Conservation (phyloP, 2,329 filamentous ascomycete species). For the Botryotinia convoluta region DNA sequence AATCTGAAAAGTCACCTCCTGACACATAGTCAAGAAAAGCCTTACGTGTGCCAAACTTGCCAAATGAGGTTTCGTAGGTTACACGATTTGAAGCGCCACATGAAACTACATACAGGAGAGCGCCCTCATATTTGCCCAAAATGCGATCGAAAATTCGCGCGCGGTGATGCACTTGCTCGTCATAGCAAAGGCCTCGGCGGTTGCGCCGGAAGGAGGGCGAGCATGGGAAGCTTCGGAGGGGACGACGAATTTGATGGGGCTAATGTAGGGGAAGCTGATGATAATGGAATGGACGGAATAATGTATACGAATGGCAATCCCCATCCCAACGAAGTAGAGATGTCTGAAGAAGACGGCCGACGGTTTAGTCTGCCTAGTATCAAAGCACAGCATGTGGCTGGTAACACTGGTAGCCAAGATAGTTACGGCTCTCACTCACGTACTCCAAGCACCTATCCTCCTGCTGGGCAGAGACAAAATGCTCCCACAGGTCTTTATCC, state of each 20-base stretch:
- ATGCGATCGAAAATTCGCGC: conserved; percentile 90
- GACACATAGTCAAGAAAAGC: conserved; percentile 98
- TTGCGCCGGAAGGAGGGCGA: conserved; percentile 86
- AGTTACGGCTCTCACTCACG: conserved; percentile 58
- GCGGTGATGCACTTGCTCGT: conserved; percentile 88
- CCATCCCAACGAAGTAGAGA: conserved; percentile 57
- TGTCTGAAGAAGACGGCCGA: conserved; percentile 58
- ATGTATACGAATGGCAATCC: conserved; percentile 48
- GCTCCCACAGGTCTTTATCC: conserved; percentile 56
- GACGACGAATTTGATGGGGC: conserved; percentile 68
- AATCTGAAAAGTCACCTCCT: conserved; percentile 96
- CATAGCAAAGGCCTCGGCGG: conserved; percentile 96
- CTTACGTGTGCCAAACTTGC: conserved; percentile 91
- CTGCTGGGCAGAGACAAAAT: conserved; percentile 54
- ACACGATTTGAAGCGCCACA: conserved; percentile 93
- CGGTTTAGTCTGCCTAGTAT: conserved; percentile 72
- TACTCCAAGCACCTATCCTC: conserved; percentile 73
- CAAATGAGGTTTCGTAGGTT: conserved; percentile 87
- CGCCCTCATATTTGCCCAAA: conserved; percentile 92
- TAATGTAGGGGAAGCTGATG: conserved; percentile 51
- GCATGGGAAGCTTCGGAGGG: conserved; percentile 76
- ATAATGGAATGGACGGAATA: conserved; percentile 56
- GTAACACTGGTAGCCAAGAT: conserved; percentile 38
- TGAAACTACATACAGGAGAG: conserved; percentile 94
- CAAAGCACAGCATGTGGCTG: conserved; percentile 67